Base-by-base conservation (phyloP, 345 rosid species). In the Toxicodendron radicans region DNA sequence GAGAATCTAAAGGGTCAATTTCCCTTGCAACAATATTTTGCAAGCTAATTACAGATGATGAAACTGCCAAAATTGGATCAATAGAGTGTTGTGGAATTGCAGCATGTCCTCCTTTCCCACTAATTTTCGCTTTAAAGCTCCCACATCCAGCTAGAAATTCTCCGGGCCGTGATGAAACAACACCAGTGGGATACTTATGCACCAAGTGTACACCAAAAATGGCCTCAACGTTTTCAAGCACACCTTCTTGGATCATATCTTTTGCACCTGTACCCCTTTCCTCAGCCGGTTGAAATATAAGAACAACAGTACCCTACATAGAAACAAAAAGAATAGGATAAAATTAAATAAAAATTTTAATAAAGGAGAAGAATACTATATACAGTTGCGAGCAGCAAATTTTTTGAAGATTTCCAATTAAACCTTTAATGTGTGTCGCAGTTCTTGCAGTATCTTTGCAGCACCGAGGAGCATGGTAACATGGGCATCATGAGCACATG, bases 221-320 rank as follows among this genome's bases (percentile, higher is more conserved):
- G 48, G 88, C 92, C 76, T 86, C 85, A 17, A 88, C 84, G 27
- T 85, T 80, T 59, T 86, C 82, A 1, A 90, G 83, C 48, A 69
- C 89, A 4, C 86, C 85, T 70, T 81, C 89, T 57, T 69, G 33
- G 38, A 90, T 81, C 89, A 90, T 86, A 13, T 79, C 79, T 72
- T 84, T 85, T 1, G 89, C 92, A 2, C 95, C 95, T 57, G 52
- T 76, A 1, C 95, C 92, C 18, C 68, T 70, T 74, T 90, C 92
- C 71, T 90, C 95, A 3, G 92, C 95, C 17, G 95, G 95, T 75
- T 88, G 95, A 75, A 86, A 88, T 71, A 90, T 76, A 10, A 90
- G 87, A 41, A 88, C 73, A 0, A 81, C 91, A 3, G 92, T 88
- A 32, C 95, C 95, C 91, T 90, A 75, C 57, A 63, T 59, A 27